Percentiles rank a stretch among this genome's conserved stretches.
Evolutionary conservation across 176 grass and related monocot species (phyloP).

Genomic region (Areca catechu): DNA sequence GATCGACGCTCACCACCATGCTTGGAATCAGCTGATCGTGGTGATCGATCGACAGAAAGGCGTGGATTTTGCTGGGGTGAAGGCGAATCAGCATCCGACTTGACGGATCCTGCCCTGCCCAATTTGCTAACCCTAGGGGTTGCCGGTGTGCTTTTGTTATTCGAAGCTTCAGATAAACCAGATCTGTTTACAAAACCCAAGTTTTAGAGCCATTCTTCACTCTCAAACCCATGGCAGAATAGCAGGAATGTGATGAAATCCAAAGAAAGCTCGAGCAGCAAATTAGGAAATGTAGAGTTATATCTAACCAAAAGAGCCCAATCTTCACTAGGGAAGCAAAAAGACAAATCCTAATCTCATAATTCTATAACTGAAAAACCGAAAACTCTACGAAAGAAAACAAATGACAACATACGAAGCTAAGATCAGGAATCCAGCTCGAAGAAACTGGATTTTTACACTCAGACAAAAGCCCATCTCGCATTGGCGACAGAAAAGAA

Average conservation of each 20-base stretch:
- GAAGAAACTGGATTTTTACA: too few relatives aligned
- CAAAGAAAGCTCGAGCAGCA: neutral
- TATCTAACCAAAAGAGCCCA: too few relatives aligned
- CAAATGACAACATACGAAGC: too few relatives aligned
- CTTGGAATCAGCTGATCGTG: constrained; percentile 65
- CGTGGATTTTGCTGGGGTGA: constrained; percentile 35
- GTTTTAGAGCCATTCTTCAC: constrained; percentile 13
- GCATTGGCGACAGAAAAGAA: too few relatives aligned
- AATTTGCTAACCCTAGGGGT: constrained; percentile 54
- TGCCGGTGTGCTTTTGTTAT: constrained; percentile 52
- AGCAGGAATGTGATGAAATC: constrained; percentile 5
- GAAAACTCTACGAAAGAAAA: too few relatives aligned
- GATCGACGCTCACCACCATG: constrained; percentile 57
- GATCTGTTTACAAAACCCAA: constrained; percentile 51
- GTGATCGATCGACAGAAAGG: constrained; percentile 80
- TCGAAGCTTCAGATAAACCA: constrained; percentile 67
- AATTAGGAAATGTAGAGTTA: too few relatives aligned
- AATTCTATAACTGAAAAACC: too few relatives aligned
- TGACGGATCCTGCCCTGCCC: constrained; percentile 37
- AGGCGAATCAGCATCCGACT: constrained; percentile 57
- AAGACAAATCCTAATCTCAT: too few relatives aligned
- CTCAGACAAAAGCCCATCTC: too few relatives aligned
- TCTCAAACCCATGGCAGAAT: constrained; percentile 4
- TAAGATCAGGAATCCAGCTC: too few relatives aligned
- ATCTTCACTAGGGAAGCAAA: too few relatives aligned